Evolutionary conservation across 2,329 filamentous ascomycete genomes (phyloP), one percentile per base, ranked within the genome.

Genomic region (Zymoseptoria tritici): DNA sequence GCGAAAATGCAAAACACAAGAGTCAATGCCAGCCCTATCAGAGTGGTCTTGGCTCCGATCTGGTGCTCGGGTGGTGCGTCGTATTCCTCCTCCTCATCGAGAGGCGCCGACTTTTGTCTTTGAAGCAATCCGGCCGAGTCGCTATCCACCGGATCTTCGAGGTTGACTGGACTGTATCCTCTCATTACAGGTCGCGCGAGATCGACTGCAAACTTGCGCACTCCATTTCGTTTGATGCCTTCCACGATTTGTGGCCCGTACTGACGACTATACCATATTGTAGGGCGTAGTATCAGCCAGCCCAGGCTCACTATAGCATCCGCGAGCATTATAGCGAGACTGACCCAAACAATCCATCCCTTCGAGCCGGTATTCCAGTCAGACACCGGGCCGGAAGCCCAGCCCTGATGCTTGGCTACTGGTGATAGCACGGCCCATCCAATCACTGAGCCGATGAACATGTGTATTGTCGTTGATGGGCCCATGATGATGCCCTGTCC

Each of bases 401-500:
- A 99, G 2, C 89, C 91, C 67, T 83, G 85, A 59, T 80, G 77
- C 73, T 96, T 97, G 3, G 94, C 92, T 7, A 97, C 75, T 1
- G 94, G 94, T 2, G 92, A 97, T 1, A 99, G 80, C 5, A 97
- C 73, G 0, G 86, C 94, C 94, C 94, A 99, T 24, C 94, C 94
- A 9, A 97, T 70, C 16, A 96, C 73, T 3, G 94, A 92, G 4
- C 94, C 94, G 2, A 97, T 77, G 0, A 96, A 82, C 94, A 99
- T 99, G 68, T 97, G 93, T 56, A 96, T 81, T 2, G 93, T 97
- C 0, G 94, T 99, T 49, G 91, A 88, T 3, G 93, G 90, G 0
- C 94, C 94, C 94, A 99, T 99, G 70, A 99, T 97, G 63, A 99
- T 95, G 9, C 94, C 94, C 76, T 99, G 94, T 0, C 94, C 94